Base-by-base conservation (phyloP, 2,329 filamentous ascomycete species). In the Calycina herbarum region DNA sequence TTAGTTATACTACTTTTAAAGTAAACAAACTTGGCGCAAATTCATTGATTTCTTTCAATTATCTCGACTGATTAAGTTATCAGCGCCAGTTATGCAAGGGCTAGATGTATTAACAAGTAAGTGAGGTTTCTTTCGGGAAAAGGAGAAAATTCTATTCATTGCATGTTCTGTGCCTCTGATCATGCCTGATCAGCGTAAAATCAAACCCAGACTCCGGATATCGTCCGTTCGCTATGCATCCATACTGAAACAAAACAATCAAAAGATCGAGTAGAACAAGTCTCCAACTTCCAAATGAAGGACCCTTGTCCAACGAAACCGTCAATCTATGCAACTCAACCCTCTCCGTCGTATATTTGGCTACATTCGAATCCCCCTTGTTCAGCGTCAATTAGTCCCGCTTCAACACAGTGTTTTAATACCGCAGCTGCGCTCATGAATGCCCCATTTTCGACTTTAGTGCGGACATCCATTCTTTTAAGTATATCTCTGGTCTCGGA, bases 401-500 rank as follows among this genome's bases (percentile, higher is more conserved):
- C 51, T 17, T 65, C 64, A 59, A 70, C 60, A 20, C 65, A 63
- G 62, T 61, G 73, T 27, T 68, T 56, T 20, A 74, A 54, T 7
- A 73, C 66, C 11, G 70, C 69, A 7, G 54, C 57, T 6, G 73
- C 73, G 8, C 61, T 65, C 24, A 29, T 42, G 56, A 74, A 73
- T 0, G 67, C 68, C 0, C 71, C 70, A 58, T 71, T 70, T 59
- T 69, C 61, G 15, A 64, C 54, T 45, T 69, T 71, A 4, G 68
- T 71, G 29, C 64, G 66, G 1, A 64, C 83, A 70, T 86, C 77
- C 35, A 89, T 73, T 62, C 87, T 81, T 57, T 71, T 74, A 82
- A 83, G 85, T 69, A 89, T 72, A 74, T 87, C 84, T 63, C 74
- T 77, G 1, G 84, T 87, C 54, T 78, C 75, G 17, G 76, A 77